phyloP scores from a whole-genome alignment of 2,329 filamentous ascomycete genomes.

The Phoma sp. region DNA sequence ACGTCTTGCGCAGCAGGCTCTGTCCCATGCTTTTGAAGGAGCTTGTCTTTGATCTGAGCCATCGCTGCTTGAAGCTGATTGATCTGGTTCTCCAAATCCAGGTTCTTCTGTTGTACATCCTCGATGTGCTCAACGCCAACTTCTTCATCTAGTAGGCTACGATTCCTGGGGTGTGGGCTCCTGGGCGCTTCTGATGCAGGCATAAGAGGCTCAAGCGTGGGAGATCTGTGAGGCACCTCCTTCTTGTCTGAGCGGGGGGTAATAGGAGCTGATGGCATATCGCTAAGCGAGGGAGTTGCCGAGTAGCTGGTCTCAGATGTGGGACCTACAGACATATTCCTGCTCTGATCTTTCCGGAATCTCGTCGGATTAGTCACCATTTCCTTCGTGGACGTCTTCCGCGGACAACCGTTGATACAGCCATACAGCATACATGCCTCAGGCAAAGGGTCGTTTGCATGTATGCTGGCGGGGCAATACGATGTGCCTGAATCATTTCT shows the following conservation, averaged over 20 bases:
- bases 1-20: not conserved
- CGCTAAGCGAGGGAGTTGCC: not conserved
- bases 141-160: not conserved
- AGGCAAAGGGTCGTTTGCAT: not conserved
- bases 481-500: not conserved
- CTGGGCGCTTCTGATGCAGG: not conserved
- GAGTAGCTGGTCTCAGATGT: not conserved
- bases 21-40: not conserved
- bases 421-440: not conserved
- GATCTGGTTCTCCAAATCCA: not conserved
- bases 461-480: not conserved
- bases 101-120: not conserved
- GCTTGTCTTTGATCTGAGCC: not conserved
- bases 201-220: not conserved
- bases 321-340: not conserved
- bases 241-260: not conserved
- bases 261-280: not conserved
- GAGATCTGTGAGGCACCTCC: not conserved
- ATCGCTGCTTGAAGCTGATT: not conserved
- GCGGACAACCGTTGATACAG: conserved; percentile 2
- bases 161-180: not conserved
- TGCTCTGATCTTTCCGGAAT: not conserved
- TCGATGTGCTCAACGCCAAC: not conserved
- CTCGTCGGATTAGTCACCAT: not conserved
- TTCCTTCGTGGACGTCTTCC: not conserved